These are phyloP conservation scores for Ceratobasidium sp. DNA, from an alignment of 1,284 basidiomycete species.

Conservation along the genomic window DNA sequence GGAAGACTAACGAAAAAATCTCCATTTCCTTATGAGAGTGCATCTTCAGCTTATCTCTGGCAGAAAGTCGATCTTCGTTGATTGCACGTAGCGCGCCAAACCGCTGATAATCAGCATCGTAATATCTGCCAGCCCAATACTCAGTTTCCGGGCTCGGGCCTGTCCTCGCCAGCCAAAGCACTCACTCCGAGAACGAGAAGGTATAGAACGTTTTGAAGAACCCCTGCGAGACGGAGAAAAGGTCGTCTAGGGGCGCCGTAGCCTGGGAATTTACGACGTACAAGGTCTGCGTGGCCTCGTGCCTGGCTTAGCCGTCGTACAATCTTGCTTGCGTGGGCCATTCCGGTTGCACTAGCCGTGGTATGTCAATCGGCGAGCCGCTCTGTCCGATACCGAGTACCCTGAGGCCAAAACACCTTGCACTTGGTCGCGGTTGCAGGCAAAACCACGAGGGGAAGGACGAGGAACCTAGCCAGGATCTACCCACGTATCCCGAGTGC, in stretches of 20 bases:
- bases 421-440: background rate
- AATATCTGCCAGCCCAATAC: constrained; percentile 62
- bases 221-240: constrained; percentile 75
- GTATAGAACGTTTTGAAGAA: constrained; percentile 94
- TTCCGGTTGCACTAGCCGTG: background rate
- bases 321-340: constrained; percentile 20
- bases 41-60: constrained; percentile 25
- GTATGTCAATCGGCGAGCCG: background rate
- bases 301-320: constrained; percentile 10
- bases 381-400: background rate
- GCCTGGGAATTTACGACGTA: constrained; percentile 9
- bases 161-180: constrained; percentile 40
- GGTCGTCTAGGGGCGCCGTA: constrained; percentile 53
- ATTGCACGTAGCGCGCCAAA: constrained; percentile 75
- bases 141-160: background rate
- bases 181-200: constrained; percentile 79
- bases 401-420: constrained; percentile 32
- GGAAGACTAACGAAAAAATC: constrained; percentile 88
- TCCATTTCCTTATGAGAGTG: constrained; percentile 74
- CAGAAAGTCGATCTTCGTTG: constrained; percentile 87
- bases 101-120: constrained; percentile 61
- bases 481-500: constrained; percentile 5
- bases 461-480: background rate
- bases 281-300: constrained; percentile 12
- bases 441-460: constrained; percentile 22